Conservation (phyloP, 768 basidiomycete species). For the Sporobolomyces phaffii region DNA sequence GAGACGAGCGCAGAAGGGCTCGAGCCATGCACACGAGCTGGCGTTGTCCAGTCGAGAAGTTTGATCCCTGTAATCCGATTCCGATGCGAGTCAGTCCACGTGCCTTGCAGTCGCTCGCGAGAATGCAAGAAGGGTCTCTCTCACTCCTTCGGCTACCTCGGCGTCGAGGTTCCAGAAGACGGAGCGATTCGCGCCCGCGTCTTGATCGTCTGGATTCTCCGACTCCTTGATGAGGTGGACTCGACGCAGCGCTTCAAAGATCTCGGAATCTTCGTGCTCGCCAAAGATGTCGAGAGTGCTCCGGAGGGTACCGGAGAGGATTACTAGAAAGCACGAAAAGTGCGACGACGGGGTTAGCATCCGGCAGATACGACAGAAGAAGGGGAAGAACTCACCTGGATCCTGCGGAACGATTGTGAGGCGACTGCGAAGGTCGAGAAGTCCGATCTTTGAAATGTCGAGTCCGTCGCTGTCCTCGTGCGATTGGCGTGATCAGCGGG, state of each 20-base stretch:
- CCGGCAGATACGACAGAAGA: conserved; percentile 60
- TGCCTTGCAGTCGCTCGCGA: neutral
- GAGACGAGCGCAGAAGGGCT: conserved; percentile 31
- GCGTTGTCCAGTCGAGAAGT: conserved; percentile 87
- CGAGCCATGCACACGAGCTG: conserved; percentile 53
- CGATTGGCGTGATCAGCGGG: too few species aligned
- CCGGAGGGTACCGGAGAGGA: conserved; percentile 56
- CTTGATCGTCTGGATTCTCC: conserved; percentile 14
- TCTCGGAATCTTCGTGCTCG: conserved; percentile 41
- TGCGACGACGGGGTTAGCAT: too few species aligned
- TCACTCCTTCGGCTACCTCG: conserved; percentile 31
- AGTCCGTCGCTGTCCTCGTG: too few species aligned
- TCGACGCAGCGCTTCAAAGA: conserved; percentile 43
- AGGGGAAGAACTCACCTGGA: conserved; percentile 35
- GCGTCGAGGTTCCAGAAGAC: conserved; percentile 37
- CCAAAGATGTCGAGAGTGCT: conserved; percentile 52
- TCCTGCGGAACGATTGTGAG: conserved; percentile 51
- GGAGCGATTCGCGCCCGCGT: conserved; percentile 32
- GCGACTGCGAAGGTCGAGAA: conserved; percentile 61
- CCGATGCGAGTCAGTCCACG: too few species aligned
- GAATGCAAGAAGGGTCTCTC: neutral
- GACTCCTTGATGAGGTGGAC: conserved; percentile 38
- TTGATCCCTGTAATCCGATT: conserved; percentile 52
- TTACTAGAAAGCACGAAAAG: conserved; percentile 50
- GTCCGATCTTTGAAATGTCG: conserved; percentile 47